A percentile compares a stretch with the other conserved stretches of the same genome.
Conservation (phyloP, 2,329 filamentous ascomycete genomes). For the Balansia obtecta region DNA sequence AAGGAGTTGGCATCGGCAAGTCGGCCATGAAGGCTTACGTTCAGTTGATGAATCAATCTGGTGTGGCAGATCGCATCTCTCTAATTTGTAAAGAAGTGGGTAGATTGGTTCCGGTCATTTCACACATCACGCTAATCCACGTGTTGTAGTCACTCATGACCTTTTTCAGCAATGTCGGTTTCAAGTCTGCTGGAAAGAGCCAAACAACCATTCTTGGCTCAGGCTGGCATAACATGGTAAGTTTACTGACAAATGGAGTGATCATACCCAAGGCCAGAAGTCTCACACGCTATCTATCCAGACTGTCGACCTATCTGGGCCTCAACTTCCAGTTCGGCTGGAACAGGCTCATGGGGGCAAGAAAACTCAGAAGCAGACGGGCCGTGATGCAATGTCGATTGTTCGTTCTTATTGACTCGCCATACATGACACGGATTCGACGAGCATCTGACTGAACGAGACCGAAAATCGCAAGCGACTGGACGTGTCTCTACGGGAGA, state of each 20-base stretch:
- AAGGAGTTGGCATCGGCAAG: conserved; percentile 60
- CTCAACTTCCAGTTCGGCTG: not conserved
- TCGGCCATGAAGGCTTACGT: conserved; percentile 40
- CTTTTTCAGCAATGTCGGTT: conserved; percentile 70
- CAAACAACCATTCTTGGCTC: conserved; percentile 62
- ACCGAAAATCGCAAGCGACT: too few species aligned
- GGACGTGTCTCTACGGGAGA: not conserved
- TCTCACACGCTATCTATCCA: not conserved
- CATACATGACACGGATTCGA: not conserved
- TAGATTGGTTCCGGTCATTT: not conserved
- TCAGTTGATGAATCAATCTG: conserved; percentile 59
- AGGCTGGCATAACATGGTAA: conserved; percentile 73
- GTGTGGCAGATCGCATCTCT: conserved; percentile 58
- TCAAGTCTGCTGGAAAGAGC: conserved; percentile 56
- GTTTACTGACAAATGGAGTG: conserved; percentile 9
- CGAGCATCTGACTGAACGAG: not conserved
- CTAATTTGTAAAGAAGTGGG: conserved; percentile 53
- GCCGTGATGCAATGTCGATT: not conserved
- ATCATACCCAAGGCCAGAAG: not conserved
- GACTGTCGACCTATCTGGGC: conserved; percentile 1
- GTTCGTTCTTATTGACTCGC: not conserved
- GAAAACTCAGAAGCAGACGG: not conserved
- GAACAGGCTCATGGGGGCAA: not conserved
- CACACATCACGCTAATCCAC: not conserved
- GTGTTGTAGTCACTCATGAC: conserved; percentile 44